Base-by-base conservation (phyloP, 2,329 filamentous ascomycete genomes). In the Sporothrix curviconia region DNA sequence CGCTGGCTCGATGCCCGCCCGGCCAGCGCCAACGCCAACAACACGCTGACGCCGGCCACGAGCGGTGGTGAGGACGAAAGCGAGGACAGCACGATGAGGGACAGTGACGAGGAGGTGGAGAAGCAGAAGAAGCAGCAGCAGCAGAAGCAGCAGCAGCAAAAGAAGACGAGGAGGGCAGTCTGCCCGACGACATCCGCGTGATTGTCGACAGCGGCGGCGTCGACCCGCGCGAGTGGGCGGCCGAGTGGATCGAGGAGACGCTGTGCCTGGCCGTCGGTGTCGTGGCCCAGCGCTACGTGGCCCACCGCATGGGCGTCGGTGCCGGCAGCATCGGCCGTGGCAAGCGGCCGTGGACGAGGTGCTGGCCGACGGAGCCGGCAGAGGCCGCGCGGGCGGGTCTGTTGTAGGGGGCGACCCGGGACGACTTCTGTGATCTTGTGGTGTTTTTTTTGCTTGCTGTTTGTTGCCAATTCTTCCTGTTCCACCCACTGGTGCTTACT, bases 221-320 rank as follows among this genome's bases (percentile, higher is more conserved):
- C 2, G 94, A 99, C 68, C 94, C 94, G 0, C 81, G 94, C 58
- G 94, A 99, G 71, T 99, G 94, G 94, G 89, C 96, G 37, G 88
- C 92, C 3, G 94, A 97, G 72, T 99, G 94, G 94, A 81, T 99
- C 47, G 92, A 97, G 74, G 92, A 97, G 74, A 76, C 85, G 0
- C 78, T 99, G 32, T 84, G 78, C 40, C 76, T 97, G 50, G 82
- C 85, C 3, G 82, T 95, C 0, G 92, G 94, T 17, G 77, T 96
- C 7, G 86, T 97, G 3, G 94, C 94, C 2, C 94, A 99, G 78
- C 80, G 92, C 62, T 99, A 99, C 69, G 94, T 99, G 19, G 92
- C 94, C 4, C 83, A 89, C 60, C 79, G 94, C 57, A 99, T 99
- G 94, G 92, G 94, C 12, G 92, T 99, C 9, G 92, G 92, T 12